Evolutionary conservation across 164 flowering plant species (phyloP).

Genomic region (Akebia trifoliata): DNA sequence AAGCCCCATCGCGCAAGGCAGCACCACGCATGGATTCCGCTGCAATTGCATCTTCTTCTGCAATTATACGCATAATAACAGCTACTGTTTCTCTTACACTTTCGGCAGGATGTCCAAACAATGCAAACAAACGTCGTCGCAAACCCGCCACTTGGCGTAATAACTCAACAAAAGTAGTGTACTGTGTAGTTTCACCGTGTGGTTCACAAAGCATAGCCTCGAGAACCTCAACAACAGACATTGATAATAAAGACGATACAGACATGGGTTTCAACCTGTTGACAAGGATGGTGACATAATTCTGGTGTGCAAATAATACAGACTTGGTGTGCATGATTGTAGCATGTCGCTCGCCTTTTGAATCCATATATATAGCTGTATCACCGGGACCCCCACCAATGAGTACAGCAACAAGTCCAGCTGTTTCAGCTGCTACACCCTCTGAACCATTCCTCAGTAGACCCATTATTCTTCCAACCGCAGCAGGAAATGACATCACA

Average conservation of each 20-base stretch:
- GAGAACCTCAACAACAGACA: conserved; percentile 93
- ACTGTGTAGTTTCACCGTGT: conserved; percentile 94
- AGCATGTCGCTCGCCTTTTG: conserved; percentile 96
- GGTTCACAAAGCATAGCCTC: conserved; percentile 99
- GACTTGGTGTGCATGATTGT: conserved; percentile 93
- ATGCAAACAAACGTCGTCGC: conserved; percentile 87
- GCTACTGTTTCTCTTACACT: conserved; percentile 96
- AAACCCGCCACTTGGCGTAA: conserved; percentile 93
- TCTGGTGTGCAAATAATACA: conserved; percentile 70
- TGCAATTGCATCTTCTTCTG: conserved; percentile 99
- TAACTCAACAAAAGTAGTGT: conserved; percentile 85
- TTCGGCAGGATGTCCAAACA: conserved; percentile 99
- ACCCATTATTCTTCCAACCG: conserved; percentile 97
- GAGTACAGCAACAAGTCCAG: conserved; percentile 79
- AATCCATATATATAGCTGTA: conserved; percentile 52
- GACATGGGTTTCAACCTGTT: conserved; percentile 91
- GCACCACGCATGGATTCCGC: conserved; percentile 99
- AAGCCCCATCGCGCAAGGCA: conserved; percentile 97
- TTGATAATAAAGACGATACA: conserved; percentile 86
- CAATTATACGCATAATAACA: conserved; percentile 96
- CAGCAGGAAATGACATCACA: conserved; percentile 99
- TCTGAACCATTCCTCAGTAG: conserved; percentile 98
- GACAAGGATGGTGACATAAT: conserved; percentile 64
- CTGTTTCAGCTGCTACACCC: conserved; percentile 93
- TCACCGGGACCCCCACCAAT: conserved; percentile 97